Base-by-base conservation (phyloP, 257 asterid species). In the Eucommia ulmoides region DNA sequence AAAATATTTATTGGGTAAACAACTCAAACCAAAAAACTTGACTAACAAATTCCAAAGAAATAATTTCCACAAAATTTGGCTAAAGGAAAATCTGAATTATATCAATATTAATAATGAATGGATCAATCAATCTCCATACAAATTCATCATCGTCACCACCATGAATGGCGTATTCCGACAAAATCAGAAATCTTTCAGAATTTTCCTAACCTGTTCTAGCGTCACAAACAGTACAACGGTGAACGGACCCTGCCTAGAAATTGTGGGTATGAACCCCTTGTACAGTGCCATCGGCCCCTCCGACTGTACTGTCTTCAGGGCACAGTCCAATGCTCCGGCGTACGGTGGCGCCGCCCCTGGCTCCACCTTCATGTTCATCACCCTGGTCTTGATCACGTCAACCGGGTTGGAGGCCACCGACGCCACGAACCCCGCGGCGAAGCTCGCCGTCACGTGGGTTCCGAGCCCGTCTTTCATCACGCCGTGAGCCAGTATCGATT, bases 391-490 rank as follows among this genome's bases (percentile, higher is more conserved):
- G 2, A 38, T 38, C 45, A 38, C 45, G 15, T 38, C 45, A 38
- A 38, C n/a, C 1, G 45, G 45, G 1, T 38, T 38, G 1, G 45
- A 38, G 0, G 45, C 45, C 45, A 38, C 45, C 45, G 45, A 16
- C 15, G 45, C 45, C 45, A 38, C 45, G 12, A 29, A 29, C 6
- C 38, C 38, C 6, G 38, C 38, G 38, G 8, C 12, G 38, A 29
- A 29, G 38, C 45, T 38, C 17, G 45, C 45, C 45, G 45, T 38
- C 15, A 38, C 15, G 17, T 38, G 45, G 45, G 45, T 38, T 19
- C 45, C 45, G n/a, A 38, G 45, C 45, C 45, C 45, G n/a, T 38
- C 45, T 8, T 19, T 38, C 45, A 38, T 38, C 45, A 38, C n/a
- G 17, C 45, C 45, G n/a, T 14, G 1, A 7, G 12, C 45, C 17